Evolutionary conservation across 768 basidiomycete genomes (phyloP).

Genomic region (Kwoniella heveanensis): DNA sequence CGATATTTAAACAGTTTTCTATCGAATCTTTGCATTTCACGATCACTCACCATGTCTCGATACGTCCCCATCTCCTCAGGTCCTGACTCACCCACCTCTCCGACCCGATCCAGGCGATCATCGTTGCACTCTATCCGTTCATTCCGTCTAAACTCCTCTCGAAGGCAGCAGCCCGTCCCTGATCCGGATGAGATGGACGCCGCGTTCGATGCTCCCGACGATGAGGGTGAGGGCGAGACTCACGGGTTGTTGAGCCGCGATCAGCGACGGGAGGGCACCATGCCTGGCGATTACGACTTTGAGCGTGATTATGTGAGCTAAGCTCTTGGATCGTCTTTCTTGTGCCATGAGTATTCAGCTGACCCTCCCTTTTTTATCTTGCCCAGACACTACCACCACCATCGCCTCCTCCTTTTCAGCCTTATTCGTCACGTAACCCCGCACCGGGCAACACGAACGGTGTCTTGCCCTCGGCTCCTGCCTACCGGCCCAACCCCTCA

Average conservation of each 20-base stretch:
- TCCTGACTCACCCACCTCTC: constrained; percentile 24
- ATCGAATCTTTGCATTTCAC: neutral
- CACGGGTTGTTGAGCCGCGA: constrained; percentile 31
- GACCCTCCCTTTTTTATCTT: constrained; percentile 2
- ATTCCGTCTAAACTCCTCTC: constrained; percentile 22
- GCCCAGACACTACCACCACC: constrained; percentile 48
- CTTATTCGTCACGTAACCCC: constrained; percentile 47
- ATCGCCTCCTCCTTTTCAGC: constrained; percentile 54
- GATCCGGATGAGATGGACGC: constrained; percentile 68
- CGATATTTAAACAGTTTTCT: neutral
- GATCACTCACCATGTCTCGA: constrained; percentile 20
- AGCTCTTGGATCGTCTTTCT: neutral
- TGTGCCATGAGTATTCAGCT: constrained; percentile 1
- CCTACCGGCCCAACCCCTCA: constrained; percentile 60
- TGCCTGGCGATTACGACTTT: constrained; percentile 55
- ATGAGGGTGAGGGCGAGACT: constrained; percentile 53
- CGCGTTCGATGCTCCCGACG: constrained; percentile 75
- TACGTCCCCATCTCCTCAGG: constrained; percentile 27
- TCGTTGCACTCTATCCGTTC: constrained; percentile 39
- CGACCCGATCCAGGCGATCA: constrained; percentile 26
- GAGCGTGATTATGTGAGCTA: constrained; percentile 43
- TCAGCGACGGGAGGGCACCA: constrained; percentile 17
- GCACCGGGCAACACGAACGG: constrained; percentile 54
- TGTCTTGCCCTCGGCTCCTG: constrained; percentile 37
- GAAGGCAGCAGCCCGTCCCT: constrained; percentile 26